phyloP scores from a whole-genome alignment of 2,329 filamentous ascomycete genomes.

The Mycosphaerella arachidis region DNA sequence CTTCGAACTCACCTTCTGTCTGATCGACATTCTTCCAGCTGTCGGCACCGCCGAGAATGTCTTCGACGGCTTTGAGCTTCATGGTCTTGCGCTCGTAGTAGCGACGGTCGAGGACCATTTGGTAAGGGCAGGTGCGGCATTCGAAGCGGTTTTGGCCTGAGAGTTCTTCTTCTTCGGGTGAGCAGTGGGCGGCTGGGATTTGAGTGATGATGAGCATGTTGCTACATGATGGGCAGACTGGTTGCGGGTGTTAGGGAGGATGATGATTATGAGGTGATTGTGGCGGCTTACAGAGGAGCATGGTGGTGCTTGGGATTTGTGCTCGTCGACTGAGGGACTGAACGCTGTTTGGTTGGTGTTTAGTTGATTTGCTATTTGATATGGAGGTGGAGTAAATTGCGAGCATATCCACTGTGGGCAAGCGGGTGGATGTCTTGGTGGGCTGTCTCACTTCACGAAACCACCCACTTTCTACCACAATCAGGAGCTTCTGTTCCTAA shows the following conservation, averaged over 20 bases:
- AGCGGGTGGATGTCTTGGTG: neutral
- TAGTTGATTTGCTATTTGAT: too few species aligned
- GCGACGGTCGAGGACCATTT: constrained; percentile 72
- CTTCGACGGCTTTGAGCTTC: constrained; percentile 81
- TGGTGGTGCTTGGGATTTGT: constrained; percentile 31
- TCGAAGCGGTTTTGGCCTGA: constrained; percentile 72
- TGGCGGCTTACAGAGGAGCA: constrained; percentile 60
- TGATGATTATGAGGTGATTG: neutral
- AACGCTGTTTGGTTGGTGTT: neutral
- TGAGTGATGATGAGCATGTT: constrained; percentile 73
- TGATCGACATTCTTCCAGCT: constrained; percentile 92
- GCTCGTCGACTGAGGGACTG: neutral
- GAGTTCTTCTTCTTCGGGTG: constrained; percentile 33
- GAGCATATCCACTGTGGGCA: neutral
- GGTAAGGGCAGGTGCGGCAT: constrained; percentile 82
- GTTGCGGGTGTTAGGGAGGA: constrained; percentile 4
- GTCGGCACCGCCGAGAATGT: constrained; percentile 80
- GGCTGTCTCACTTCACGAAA: neutral
- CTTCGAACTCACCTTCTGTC: too few species aligned
- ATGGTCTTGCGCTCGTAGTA: constrained; percentile 78
- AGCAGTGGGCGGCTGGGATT: constrained; percentile 34
- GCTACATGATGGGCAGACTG: constrained; percentile 78
- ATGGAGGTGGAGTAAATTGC: neutral
- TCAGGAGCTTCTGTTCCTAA: neutral
- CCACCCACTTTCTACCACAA: neutral